phyloP scores from a whole-genome alignment of 2,329 filamentous ascomycete genomes.

The Colletotrichum abscissum region DNA sequence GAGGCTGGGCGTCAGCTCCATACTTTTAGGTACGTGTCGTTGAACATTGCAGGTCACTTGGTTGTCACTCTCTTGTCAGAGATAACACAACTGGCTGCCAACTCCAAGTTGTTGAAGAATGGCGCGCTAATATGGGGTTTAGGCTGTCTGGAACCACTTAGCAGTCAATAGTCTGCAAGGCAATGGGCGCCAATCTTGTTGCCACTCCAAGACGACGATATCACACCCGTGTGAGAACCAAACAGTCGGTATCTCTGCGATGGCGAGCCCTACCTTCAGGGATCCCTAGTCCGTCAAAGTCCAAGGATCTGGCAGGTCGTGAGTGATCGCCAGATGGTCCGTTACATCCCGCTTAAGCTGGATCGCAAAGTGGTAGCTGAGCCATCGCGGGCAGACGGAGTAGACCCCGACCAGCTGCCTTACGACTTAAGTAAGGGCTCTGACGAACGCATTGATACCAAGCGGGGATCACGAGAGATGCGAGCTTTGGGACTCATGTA shows the following conservation, averaged over 20 bases:
- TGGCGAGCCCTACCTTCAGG: neutral
- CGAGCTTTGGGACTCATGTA: neutral
- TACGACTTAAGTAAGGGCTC: neutral
- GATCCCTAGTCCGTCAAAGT: neutral
- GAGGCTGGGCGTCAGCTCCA: neutral
- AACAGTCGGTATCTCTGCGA: neutral
- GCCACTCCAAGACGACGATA: neutral
- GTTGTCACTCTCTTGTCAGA: neutral
- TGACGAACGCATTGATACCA: neutral
- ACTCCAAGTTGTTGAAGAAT: neutral
- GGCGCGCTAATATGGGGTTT: neutral
- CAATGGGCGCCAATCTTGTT: neutral
- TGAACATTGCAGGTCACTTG: neutral
- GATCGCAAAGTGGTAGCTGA: neutral
- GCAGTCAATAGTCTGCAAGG: neutral
- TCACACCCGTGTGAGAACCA: neutral
- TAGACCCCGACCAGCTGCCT: neutral
- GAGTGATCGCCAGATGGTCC: neutral
- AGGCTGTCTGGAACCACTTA: neutral
- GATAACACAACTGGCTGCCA: neutral
- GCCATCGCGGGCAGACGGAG: neutral
- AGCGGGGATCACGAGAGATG: neutral
- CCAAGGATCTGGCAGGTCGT: neutral
- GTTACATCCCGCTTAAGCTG: neutral
- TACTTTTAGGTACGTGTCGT: neutral